phyloP scores from a whole-genome alignment of 495 filamentous ascomycete genomes.

The Neurospora sublineolata region DNA sequence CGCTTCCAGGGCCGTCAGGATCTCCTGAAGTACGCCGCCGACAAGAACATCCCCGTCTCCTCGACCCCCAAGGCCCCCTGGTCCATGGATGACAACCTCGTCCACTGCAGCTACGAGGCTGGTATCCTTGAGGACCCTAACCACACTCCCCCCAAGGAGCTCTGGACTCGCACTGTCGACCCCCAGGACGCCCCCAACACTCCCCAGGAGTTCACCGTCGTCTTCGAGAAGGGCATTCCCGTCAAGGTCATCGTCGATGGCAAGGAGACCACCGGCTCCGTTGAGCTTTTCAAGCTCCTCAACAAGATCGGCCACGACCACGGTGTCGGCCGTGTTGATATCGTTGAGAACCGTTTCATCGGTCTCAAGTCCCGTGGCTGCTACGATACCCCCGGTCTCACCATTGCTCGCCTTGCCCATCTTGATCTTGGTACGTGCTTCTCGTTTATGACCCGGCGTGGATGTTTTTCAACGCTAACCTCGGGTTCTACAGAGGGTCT shows the following conservation, averaged over 20 bases:
- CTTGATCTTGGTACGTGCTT: conserved; percentile 50
- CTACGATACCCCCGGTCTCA: conserved; percentile 69
- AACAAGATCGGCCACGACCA: conserved; percentile 68
- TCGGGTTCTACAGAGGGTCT: conserved; percentile 46
- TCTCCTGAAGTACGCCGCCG: conserved; percentile 73
- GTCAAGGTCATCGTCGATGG: conserved; percentile 49
- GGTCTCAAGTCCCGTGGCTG: conserved; percentile 75
- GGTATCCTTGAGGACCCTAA: conserved; percentile 65
- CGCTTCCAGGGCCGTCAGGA: conserved; percentile 75
- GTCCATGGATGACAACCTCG: conserved; percentile 81
- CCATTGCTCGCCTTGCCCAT: conserved; percentile 65
- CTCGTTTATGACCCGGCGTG: background rate
- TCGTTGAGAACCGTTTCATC: conserved; percentile 54
- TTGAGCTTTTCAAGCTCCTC: conserved; percentile 68
- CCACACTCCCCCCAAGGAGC: conserved; percentile 56
- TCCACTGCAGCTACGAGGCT: conserved; percentile 85
- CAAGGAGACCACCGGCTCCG: conserved; percentile 55
- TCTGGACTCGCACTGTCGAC: conserved; percentile 77
- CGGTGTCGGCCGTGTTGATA: conserved; percentile 83
- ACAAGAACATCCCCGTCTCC: conserved; percentile 72
- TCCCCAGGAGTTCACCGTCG: conserved; percentile 63
- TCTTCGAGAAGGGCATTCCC: conserved; percentile 81
- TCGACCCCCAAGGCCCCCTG: conserved; percentile 75
- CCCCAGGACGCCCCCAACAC: conserved; percentile 64
- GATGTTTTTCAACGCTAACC: background rate